Percentiles rank a stretch among this genome's conserved stretches.
phyloP scores from a whole-genome alignment of 1,284 basidiomycete genomes.

The Schizophyllum commune region DNA sequence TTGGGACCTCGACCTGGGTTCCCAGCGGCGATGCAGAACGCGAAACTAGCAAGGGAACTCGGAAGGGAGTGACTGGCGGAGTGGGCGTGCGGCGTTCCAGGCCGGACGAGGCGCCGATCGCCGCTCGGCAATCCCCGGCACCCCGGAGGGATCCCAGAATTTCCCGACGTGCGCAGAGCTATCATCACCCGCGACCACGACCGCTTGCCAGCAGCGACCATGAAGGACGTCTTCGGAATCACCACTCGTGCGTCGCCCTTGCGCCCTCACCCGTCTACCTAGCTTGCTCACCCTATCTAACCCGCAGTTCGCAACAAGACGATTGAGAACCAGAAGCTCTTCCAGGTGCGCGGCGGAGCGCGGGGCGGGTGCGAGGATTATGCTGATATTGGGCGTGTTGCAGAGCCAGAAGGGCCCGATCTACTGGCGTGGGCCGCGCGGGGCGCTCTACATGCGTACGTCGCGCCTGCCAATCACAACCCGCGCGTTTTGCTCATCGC shows the following conservation, averaged over 20 bases:
- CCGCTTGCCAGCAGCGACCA: not conserved
- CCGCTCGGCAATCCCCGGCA: not conserved
- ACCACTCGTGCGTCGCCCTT: not conserved
- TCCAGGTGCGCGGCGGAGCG: constrained; percentile 43
- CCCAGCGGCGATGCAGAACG: too few species aligned
- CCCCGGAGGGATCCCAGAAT: not conserved
- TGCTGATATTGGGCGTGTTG: not conserved
- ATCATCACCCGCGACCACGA: not conserved
- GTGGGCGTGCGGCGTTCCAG: not conserved
- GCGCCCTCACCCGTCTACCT: not conserved
- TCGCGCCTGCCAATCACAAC: not conserved
- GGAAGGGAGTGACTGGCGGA: too few species aligned
- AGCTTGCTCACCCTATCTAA: not conserved
- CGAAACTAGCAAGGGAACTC: too few species aligned
- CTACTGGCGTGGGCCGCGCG: constrained; percentile 10
- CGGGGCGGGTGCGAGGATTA: too few species aligned
- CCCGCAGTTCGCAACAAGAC: constrained; percentile 54
- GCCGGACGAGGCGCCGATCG: not conserved
- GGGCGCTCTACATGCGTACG: constrained; percentile 3
- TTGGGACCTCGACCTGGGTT: too few species aligned
- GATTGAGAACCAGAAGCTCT: constrained; percentile 51
- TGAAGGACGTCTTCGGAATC: not conserved
- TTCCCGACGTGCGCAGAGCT: not conserved
- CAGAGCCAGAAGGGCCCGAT: constrained; percentile 13
- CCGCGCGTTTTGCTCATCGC: constrained; percentile 3